Conservation (phyloP, 2,329 filamentous ascomycete genomes). For the Cercospora brassicicola region DNA sequence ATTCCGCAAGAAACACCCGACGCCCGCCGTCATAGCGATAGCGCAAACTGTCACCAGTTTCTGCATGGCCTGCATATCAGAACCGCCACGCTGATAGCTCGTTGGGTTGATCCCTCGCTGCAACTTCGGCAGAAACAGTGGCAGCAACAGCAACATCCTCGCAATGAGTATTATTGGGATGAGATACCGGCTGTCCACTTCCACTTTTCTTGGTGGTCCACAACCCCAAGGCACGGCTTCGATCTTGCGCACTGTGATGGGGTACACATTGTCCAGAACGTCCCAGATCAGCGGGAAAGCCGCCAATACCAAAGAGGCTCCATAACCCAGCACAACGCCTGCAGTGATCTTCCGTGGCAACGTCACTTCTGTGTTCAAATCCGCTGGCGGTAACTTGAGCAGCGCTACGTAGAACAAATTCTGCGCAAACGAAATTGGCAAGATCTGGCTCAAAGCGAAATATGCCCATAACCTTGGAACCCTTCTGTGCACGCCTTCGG, state of each 20-base stretch:
- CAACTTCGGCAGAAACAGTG: conserved; percentile 21
- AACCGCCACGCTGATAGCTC: background rate
- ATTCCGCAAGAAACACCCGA: conserved; percentile 1
- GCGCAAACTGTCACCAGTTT: conserved; percentile 10
- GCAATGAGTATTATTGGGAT: conserved; percentile 31
- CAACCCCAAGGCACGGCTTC: background rate
- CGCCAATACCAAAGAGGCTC: conserved; percentile 22
- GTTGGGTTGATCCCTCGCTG: background rate
- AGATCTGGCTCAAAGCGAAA: conserved; percentile 39
- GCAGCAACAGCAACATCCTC: conserved; percentile 29
- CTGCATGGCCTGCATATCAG: background rate
- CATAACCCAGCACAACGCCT: conserved; percentile 19
- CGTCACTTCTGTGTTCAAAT: background rate
- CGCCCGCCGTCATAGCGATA: conserved; percentile 12
- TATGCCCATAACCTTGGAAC: conserved; percentile 38
- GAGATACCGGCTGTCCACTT: conserved; percentile 5
- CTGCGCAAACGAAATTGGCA: conserved; percentile 39
- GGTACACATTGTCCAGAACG: background rate
- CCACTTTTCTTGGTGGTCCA: background rate
- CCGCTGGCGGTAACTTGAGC: conserved; percentile 17
- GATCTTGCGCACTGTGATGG: background rate
- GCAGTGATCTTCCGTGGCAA: conserved; percentile 1
- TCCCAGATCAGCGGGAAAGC: background rate
- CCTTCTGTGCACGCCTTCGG: conserved; percentile 31
- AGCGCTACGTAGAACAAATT: conserved; percentile 39